Evolutionary conservation across 306 rosid species (phyloP).

Genomic region (Calophaca sinica): DNA sequence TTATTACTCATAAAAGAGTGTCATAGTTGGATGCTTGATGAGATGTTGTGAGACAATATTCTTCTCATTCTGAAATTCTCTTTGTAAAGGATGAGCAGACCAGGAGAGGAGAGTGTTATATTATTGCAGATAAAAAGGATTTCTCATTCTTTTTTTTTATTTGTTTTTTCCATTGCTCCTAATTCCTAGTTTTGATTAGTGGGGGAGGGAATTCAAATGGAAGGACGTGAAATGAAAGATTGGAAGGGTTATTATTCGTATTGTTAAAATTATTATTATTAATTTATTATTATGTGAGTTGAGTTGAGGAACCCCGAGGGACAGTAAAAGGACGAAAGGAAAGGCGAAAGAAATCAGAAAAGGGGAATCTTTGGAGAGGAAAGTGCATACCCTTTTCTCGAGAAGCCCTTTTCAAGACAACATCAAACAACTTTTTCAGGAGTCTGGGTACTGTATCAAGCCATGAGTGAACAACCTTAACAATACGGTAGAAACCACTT

Average conservation of each 20-base stretch:
- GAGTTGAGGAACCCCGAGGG: slow-evolving; percentile 51
- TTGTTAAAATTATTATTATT: not conserved
- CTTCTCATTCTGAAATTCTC: slow-evolving; percentile 42
- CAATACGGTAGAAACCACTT: slow-evolving; percentile 37
- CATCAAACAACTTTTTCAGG: slow-evolving; percentile 55
- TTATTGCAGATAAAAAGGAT: slow-evolving; percentile 21
- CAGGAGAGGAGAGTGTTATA: slow-evolving; percentile 1
- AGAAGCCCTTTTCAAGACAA: slow-evolving; percentile 56
- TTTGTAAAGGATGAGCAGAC: slow-evolving; percentile 28
- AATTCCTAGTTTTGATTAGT: not conserved
- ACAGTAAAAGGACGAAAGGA: slow-evolving; percentile 60
- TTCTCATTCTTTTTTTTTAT: not conserved
- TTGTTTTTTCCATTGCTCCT: not conserved
- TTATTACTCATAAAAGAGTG: slow-evolving; percentile 17
- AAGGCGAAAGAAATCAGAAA: slow-evolving; percentile 55
- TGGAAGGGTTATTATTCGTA: slow-evolving; percentile 4
- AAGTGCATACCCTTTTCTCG: slow-evolving; percentile 60
- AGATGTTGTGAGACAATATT: slow-evolving; percentile 39
- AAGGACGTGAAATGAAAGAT: not conserved
- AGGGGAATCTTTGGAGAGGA: slow-evolving; percentile 63
- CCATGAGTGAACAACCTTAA: slow-evolving; percentile 54
- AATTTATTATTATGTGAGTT: not conserved
- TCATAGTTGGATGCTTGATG: slow-evolving; percentile 37
- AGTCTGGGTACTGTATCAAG: slow-evolving; percentile 44
- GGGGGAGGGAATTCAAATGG: slow-evolving; percentile 37